These are phyloP conservation scores for Pythium folliculosum DNA, from an alignment of 352 stramenopile genomes.

Conservation along the genomic window DNA sequence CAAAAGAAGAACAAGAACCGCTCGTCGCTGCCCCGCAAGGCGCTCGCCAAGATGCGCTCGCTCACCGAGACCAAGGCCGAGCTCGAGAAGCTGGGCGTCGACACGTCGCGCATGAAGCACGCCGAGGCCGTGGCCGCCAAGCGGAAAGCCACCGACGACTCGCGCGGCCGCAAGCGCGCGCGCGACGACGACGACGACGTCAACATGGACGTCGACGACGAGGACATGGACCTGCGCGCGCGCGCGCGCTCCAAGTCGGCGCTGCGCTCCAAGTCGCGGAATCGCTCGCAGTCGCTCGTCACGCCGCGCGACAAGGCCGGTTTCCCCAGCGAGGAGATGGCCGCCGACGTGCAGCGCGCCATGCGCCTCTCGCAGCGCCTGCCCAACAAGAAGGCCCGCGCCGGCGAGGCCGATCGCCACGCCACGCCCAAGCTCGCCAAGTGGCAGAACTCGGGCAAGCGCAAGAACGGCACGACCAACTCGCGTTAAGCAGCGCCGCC, in stretches of 20 bases:
- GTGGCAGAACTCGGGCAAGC: constrained; percentile 90
- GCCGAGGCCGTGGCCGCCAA: constrained; percentile 73
- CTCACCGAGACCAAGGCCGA: constrained; percentile 89
- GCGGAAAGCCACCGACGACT: constrained; percentile 63
- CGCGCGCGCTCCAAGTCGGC: constrained; percentile 74
- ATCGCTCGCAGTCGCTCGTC: constrained; percentile 80
- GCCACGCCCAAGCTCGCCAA: constrained; percentile 83
- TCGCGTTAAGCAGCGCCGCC: constrained; percentile 70
- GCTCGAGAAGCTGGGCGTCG: constrained; percentile 89
- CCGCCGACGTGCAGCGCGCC: constrained; percentile 48
- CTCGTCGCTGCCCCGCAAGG: constrained; percentile 86
- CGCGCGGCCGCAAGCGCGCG: constrained; percentile 83
- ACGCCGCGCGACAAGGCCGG: constrained; percentile 70
- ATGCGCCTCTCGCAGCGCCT: constrained; percentile 66
- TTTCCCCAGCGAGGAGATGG: constrained; percentile 56
- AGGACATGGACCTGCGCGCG: constrained; percentile 39
- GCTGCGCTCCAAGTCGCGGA: constrained; percentile 78
- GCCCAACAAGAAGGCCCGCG: constrained; percentile 79
- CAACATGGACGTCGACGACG: constrained; percentile 82
- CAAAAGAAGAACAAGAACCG: constrained; percentile 97
- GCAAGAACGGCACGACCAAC: constrained; percentile 68
- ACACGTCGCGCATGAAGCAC: constrained; percentile 92
- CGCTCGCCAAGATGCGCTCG: constrained; percentile 73
- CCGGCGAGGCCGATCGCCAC: constrained; percentile 82
- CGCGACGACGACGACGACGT: constrained; percentile 81